These are phyloP conservation scores for Neurospora sublineolata DNA, from an alignment of 495 filamentous ascomycete species.

Conservation along the genomic window DNA sequence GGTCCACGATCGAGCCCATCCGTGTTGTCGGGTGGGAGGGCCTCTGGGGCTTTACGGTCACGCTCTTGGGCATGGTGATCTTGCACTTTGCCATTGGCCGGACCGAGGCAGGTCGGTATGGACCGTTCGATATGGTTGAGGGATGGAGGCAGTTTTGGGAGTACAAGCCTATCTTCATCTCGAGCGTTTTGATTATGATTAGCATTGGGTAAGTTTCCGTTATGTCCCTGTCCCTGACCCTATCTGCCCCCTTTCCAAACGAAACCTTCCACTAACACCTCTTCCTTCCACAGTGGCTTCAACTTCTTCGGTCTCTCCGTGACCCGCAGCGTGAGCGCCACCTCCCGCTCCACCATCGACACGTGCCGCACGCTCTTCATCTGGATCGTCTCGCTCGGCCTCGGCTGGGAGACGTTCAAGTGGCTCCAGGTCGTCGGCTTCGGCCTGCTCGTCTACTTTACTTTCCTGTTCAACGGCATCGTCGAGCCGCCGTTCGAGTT, in stretches of 20 bases:
- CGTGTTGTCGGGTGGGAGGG: conserved; percentile 95
- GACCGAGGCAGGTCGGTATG: conserved; percentile 60
- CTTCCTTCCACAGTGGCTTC: conserved; percentile 56
- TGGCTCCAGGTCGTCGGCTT: conserved; percentile 92
- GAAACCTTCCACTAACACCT: background rate
- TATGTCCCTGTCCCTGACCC: too few species aligned
- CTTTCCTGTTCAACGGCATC: conserved; percentile 92
- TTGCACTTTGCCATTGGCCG: conserved; percentile 65
- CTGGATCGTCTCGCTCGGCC: conserved; percentile 85
- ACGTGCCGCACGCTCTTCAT: conserved; percentile 97
- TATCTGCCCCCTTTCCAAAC: background rate
- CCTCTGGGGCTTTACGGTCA: conserved; percentile 79
- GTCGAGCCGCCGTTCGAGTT: conserved; percentile 60
- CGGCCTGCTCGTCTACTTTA: conserved; percentile 83
- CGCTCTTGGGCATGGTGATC: conserved; percentile 65
- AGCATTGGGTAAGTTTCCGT: conserved; percentile 70
- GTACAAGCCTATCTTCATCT: conserved; percentile 57
- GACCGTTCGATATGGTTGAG: conserved; percentile 82
- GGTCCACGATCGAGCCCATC: conserved; percentile 78
- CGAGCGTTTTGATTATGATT: conserved; percentile 85
- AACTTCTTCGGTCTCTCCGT: conserved; percentile 97
- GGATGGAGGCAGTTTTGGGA: conserved; percentile 66
- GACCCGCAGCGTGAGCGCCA: conserved; percentile 78
- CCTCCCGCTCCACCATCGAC: conserved; percentile 87
- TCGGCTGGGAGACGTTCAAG: conserved; percentile 97